Percentiles rank a stretch among this genome's conserved stretches.
Conservation (phyloP, 2,329 filamentous ascomycete species). For the Cucurbitaria berberidis region DNA sequence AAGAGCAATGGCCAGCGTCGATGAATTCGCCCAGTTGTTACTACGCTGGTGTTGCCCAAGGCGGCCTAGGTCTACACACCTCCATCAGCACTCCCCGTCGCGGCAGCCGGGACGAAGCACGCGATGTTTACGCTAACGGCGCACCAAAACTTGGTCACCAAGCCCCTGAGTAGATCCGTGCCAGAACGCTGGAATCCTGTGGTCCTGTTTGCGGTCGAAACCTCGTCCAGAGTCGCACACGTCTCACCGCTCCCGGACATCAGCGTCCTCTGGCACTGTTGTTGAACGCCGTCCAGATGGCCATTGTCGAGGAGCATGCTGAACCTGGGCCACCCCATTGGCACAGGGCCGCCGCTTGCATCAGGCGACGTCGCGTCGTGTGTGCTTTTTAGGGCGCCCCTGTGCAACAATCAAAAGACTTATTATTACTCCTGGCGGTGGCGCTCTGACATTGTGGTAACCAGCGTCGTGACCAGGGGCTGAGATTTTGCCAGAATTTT, state of each 20-base stretch:
- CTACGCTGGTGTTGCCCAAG: slow-evolving; percentile 20
- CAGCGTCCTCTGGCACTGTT: slow-evolving; percentile 9
- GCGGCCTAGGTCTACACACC: slow-evolving; percentile 27
- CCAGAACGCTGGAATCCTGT: slow-evolving; percentile 30
- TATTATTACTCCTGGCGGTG: slow-evolving; percentile 20
- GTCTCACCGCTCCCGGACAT: slow-evolving; percentile 32
- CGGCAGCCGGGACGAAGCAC: slow-evolving; percentile 43
- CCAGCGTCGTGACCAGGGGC: slow-evolving; percentile 19
- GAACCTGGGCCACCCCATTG: slow-evolving; percentile 30
- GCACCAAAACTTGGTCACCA: slow-evolving; percentile 30
- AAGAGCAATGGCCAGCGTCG: slow-evolving; percentile 6
- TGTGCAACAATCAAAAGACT: slow-evolving; percentile 27
- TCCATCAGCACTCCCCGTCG: slow-evolving; percentile 30
- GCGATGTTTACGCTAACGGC: slow-evolving; percentile 38
- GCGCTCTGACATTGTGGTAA: slow-evolving; percentile 21
- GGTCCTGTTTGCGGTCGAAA: slow-evolving; percentile 12
- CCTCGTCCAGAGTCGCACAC: slow-evolving; percentile 15
- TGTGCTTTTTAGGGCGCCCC: slow-evolving; percentile 26
- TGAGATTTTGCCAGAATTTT: slow-evolving; percentile 29
- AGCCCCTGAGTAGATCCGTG: slow-evolving; percentile 41
- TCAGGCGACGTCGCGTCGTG: slow-evolving; percentile 21
- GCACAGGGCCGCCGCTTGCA: slow-evolving; percentile 12
- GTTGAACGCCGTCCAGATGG: slow-evolving; percentile 10
- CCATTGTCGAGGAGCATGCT: slow-evolving; percentile 10
- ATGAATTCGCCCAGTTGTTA: slow-evolving; percentile 15